Evolutionary conservation across 768 basidiomycete genomes (phyloP), one percentile per base, ranked within the genome.

Genomic region (Amanita exitialis): DNA sequence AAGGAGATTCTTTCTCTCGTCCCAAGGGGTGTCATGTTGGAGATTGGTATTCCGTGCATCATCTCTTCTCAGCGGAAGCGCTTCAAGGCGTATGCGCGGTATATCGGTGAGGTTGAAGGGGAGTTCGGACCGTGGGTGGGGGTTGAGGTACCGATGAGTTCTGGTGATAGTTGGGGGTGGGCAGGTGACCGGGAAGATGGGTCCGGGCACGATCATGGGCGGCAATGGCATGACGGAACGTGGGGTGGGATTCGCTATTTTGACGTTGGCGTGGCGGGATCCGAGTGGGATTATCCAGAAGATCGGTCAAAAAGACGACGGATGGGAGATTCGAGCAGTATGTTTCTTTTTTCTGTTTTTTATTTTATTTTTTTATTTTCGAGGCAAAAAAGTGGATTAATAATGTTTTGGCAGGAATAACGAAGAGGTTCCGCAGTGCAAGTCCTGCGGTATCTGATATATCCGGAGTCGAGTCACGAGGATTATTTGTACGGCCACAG

Each of bases 41-140:
- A 88, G 32, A 81, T 92, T 23, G 90, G 90, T 7, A 93, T 93
- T 30, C 89, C 91, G 0, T 93, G 91, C 67, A 90, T 93, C 62
- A 86, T 93, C 55, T 79, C 87, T 2, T 85, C 83, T 37, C 86
- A 88, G 62, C 77, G 86, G 34, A 83, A 84, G 55, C 78, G 89
- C 7, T 90, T 93, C 75, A 82, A 86, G 45, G 91, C 91, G 0
- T 85, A 81, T 59, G 91, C 90, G 18, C 71, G 90, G 4, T 93
- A 94, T 62, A 90, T 94, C 47, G 91, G 87, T 5, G 88, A 90
- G 61, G 82, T 94, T 1, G 74, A 78, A 44, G 91, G 90, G 34
- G 87, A 91, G 63, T 57, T 61, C 4, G 91, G 91, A 1, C 80
- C 87, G 0, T 94, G 91, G 91, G 87, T 93, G 6, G 91, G 91